These are phyloP conservation scores for Adansonia gregorii DNA, from an alignment of 441 rosid species.

Conservation along the genomic window DNA sequence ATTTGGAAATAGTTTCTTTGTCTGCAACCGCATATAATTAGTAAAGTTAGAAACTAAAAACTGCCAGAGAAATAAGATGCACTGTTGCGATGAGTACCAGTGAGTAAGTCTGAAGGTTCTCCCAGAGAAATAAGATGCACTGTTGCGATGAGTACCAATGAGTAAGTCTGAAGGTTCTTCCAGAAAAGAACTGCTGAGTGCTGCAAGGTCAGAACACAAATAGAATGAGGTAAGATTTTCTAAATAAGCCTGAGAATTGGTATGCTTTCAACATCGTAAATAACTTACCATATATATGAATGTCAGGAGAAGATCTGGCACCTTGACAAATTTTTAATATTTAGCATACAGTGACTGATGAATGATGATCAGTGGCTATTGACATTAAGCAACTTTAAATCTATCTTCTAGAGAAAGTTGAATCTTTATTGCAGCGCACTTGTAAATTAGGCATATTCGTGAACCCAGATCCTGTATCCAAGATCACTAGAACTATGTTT, in stretches of 20 bases:
- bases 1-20: conserved; percentile 69
- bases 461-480: not conserved
- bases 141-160: conserved; percentile 47
- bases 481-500: not conserved
- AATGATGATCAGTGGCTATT: no score
- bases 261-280: not conserved
- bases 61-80: conserved; percentile 1
- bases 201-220: conserved; percentile 50
- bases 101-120: conserved; percentile 61
- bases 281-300: not conserved
- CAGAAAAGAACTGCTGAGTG: conserved; percentile 73
- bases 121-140: conserved; percentile 48
- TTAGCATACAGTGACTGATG: not conserved
- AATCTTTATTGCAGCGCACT: not conserved
- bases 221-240: not conserved
- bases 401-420: not conserved
- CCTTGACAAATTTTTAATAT: not conserved
- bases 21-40: conserved; percentile 53
- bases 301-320: not conserved
- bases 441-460: not conserved
- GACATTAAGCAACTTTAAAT: not conserved
- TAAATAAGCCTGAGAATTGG: not conserved
- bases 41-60: conserved; percentile 27
- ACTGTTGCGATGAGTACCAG: conserved; percentile 45
- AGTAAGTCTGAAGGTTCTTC: conserved; percentile 67